phyloP scores from a whole-genome alignment of 495 filamentous ascomycete species.

The Chaetomium fimeti region DNA sequence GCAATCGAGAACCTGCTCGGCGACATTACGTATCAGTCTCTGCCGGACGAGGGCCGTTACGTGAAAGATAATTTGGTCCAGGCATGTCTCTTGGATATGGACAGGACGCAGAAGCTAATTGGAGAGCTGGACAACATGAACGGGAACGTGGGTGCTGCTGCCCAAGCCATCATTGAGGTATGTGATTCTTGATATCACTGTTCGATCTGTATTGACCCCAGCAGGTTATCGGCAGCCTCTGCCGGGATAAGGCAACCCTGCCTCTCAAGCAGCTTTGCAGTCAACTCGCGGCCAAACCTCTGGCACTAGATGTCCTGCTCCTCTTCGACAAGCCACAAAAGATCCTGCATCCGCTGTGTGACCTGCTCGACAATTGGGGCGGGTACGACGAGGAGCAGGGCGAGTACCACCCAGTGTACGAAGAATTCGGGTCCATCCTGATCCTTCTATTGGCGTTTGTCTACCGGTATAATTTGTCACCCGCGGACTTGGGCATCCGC shows the following conservation, averaged over 20 bases:
- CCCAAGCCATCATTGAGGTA: constrained; percentile 77
- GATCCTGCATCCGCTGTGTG: constrained; percentile 79
- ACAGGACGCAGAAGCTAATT: constrained; percentile 70
- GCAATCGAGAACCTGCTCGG: constrained; percentile 80
- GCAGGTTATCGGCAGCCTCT: constrained; percentile 74
- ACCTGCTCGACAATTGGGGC: constrained; percentile 79
- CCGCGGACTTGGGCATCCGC: constrained; percentile 63
- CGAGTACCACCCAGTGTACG: constrained; percentile 94
- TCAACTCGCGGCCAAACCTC: constrained; percentile 71
- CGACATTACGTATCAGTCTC: constrained; percentile 78
- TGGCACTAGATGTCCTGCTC: constrained; percentile 78
- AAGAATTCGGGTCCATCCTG: constrained; percentile 89
- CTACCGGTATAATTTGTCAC: constrained; percentile 74
- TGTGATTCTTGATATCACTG: constrained; percentile 1
- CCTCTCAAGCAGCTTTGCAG: constrained; percentile 81
- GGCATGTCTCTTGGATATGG: constrained; percentile 69
- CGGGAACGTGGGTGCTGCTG: constrained; percentile 89
- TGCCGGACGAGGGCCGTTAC: constrained; percentile 73
- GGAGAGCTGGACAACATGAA: constrained; percentile 86
- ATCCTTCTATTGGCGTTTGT: constrained; percentile 79
- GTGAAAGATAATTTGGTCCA: constrained; percentile 71
- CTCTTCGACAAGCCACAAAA: constrained; percentile 75
- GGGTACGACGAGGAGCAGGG: constrained; percentile 88
- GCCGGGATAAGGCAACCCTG: constrained; percentile 84
- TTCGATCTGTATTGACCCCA: not conserved